Conservation (phyloP, 306 rosid genomes). For the Morella rubra region DNA sequence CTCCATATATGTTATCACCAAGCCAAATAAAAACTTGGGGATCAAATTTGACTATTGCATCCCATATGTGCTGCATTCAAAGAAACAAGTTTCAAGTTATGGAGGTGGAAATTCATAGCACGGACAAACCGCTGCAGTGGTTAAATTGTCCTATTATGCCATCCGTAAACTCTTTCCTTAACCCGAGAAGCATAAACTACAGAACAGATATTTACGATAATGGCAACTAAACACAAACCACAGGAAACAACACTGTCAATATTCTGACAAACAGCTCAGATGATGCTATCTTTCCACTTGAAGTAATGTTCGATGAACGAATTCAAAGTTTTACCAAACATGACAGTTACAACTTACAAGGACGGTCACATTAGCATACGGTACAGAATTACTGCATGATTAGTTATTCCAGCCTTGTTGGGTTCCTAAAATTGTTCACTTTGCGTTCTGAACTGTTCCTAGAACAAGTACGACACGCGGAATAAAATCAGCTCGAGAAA, state of each 20-base stretch:
- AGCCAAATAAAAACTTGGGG: conserved; percentile 81
- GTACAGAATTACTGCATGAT: not conserved
- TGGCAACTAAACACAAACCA: not conserved
- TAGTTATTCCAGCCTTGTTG: not conserved
- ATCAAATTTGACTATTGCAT: conserved; percentile 50
- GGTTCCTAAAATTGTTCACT: not conserved
- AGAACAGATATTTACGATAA: not conserved
- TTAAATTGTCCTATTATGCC: not conserved
- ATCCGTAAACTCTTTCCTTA: not conserved
- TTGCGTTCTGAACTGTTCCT: too few species aligned
- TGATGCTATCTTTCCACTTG: not conserved
- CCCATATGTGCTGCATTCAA: conserved; percentile 66
- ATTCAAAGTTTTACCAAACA: not conserved
- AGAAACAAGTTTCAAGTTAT: conserved; percentile 18
- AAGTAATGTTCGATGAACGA: not conserved
- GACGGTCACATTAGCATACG: not conserved
- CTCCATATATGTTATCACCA: conserved; percentile 90
- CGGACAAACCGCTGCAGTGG: conserved; percentile 1
- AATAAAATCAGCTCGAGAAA: not conserved
- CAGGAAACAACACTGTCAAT: not conserved
- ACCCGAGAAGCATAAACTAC: not conserved
- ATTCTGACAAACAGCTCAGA: not conserved
- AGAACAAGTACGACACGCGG: not conserved
- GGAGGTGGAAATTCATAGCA: not conserved
- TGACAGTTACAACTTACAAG: too few species aligned